Percentiles rank a stretch among this genome's conserved stretches.
Evolutionary conservation across 768 basidiomycete species (phyloP).

Genomic region (Lanmaoa rubissima): DNA sequence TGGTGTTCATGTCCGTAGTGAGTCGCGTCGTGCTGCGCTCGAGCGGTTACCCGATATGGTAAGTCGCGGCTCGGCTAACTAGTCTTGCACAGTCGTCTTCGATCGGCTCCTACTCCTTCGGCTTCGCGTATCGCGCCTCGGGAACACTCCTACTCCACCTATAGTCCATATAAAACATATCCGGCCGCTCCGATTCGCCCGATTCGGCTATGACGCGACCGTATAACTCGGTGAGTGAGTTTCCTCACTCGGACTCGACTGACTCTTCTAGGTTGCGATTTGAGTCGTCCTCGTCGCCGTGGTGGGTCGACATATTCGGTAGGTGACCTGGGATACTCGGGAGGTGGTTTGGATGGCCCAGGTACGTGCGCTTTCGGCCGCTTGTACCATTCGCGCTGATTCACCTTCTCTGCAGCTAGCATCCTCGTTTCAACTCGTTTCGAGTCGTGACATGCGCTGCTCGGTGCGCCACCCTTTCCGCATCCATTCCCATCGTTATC

Average conservation of each 20-base stretch:
- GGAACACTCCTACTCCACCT: neutral
- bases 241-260: no score
- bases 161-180: neutral
- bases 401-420: neutral
- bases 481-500: rapidly evolving
- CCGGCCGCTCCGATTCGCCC: neutral
- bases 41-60: no score
- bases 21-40: no score
- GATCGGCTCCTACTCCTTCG: neutral
- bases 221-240: neutral
- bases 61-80: no score
- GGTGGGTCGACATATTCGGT: neutral
- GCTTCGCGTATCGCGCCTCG: neutral
- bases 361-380: neutral
- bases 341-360: neutral
- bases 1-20: no score
- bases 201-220: neutral
- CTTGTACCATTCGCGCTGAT: neutral
- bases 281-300: no score
- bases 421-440: neutral
- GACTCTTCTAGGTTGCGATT: neutral
- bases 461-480: neutral
- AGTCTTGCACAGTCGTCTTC: no score
- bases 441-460: neutral
- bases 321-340: no score